These are phyloP conservation scores for Rhodamnia rubescens DNA, from an alignment of 345 rosid species.

Conservation along the genomic window DNA sequence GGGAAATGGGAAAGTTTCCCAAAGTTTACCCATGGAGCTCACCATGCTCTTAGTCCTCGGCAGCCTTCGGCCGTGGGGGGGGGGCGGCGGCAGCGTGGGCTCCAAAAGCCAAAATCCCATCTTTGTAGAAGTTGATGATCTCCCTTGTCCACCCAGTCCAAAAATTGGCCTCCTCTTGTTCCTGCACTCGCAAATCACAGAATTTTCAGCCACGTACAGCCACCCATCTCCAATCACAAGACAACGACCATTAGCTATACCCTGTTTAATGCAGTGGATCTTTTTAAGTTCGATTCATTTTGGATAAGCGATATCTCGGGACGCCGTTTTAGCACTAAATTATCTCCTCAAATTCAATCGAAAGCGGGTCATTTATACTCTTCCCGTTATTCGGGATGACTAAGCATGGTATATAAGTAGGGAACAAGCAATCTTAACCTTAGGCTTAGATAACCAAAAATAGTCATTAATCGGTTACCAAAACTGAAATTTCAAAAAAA, in stretches of 20 bases:
- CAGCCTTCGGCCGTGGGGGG: not conserved
- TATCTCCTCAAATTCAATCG: not conserved
- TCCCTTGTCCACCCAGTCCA: not conserved
- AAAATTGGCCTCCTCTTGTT: not conserved
- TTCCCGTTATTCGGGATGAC: not conserved
- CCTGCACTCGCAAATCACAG: not conserved
- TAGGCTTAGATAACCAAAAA: not conserved
- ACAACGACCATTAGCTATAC: not conserved
- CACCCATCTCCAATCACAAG: not conserved
- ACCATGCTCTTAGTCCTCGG: not conserved
- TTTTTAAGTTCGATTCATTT: not conserved
- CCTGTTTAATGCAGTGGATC: not conserved
- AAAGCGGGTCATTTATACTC: not conserved
- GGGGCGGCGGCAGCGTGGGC: not conserved
- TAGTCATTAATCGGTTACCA: not conserved
- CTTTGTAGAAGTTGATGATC: not conserved
- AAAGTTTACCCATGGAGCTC: not conserved
- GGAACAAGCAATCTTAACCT: no score
- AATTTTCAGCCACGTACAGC: not conserved
- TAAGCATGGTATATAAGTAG: no score
- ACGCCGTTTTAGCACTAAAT: not conserved
- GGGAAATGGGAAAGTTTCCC: not conserved
- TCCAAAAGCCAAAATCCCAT: not conserved
- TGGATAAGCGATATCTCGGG: not conserved
- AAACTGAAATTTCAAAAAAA: not conserved